Evolutionary conservation across 768 basidiomycete genomes (phyloP), one percentile per base, ranked within the genome.

Genomic region (Leucosporidium yakuticum): DNA sequence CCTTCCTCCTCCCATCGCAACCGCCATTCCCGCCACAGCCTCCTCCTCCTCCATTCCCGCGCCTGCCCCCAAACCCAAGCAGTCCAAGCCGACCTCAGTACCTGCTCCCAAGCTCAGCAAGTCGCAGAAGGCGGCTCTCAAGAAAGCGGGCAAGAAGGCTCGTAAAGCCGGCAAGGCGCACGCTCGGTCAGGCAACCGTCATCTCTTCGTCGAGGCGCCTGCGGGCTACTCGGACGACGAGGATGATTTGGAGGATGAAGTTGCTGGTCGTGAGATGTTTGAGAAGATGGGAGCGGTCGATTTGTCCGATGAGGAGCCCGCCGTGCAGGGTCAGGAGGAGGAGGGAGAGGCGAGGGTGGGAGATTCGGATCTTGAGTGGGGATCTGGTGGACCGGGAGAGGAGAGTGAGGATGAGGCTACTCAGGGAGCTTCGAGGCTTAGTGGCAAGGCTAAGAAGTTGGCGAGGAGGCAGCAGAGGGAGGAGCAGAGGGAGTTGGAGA

Each of bases 311-410:
- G 64, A 34, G 32, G 48, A 44, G 39, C 39, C 39, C 39, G 39
- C 39, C 17, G 39, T 23, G 20, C 20, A 9, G 32, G 63, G 36
- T 11, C 59, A 63, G 21, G 56, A 65, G 11, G 51, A 39, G 2
- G 61, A 51, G 11, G 29, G 29, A 17, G 56, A 55, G 54, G 64
- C 71, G 25, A 47, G 71, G 14, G 8, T 53, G 3, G 65, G 49
- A 31, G 71, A 72, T 39, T 69, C 67, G 15, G 71, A 72, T 56
- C 53, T 72, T 55, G 71, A 72, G 5, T 72, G 71, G 71, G 71
- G 71, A 3, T 39, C 57, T 4, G 34, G n/a, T 1, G 62, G 44
- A 9, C 71, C 0, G 32, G 63, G 1, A 23, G 49, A 44, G 21
- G 34, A 17, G 31, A 23, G 21, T 8, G 21, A 20, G 21, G 57